These are phyloP conservation scores for Heracleum sosnowskyi DNA, from an alignment of 129 eudicot genomes.

Conservation along the genomic window DNA sequence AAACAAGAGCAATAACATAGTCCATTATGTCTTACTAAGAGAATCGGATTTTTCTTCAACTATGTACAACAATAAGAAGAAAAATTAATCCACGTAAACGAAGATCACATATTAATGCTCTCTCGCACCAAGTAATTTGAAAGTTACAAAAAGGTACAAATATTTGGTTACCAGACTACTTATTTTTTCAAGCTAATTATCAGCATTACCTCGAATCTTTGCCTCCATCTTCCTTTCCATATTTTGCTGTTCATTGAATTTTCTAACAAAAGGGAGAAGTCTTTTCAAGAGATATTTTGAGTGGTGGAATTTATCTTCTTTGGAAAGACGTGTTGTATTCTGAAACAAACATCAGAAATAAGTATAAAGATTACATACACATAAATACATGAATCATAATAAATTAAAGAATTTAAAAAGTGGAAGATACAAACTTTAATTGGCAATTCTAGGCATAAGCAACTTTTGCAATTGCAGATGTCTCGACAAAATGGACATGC, in stretches of 20 bases:
- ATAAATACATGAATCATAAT: background rate
- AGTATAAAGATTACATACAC: background rate
- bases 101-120: background rate
- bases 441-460: background rate
- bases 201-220: conserved; percentile 49
- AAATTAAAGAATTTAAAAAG: background rate
- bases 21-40: background rate
- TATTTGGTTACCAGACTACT: background rate
- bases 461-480: background rate
- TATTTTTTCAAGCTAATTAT: background rate
- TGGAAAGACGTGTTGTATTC: background rate
- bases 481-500: background rate
- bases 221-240: conserved; percentile 61
- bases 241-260: conserved; percentile 47
- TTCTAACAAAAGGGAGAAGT: conserved; percentile 59
- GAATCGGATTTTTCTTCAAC: background rate
- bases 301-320: conserved; percentile 9
- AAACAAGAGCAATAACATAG: background rate
- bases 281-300: conserved; percentile 38
- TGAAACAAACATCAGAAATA: background rate
- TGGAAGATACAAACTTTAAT: background rate
- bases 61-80: background rate
- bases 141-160: background rate
- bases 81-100: background rate
- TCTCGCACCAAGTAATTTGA: background rate